phyloP scores from a whole-genome alignment of 306 rosid genomes.

The Fragaria iinumae region DNA sequence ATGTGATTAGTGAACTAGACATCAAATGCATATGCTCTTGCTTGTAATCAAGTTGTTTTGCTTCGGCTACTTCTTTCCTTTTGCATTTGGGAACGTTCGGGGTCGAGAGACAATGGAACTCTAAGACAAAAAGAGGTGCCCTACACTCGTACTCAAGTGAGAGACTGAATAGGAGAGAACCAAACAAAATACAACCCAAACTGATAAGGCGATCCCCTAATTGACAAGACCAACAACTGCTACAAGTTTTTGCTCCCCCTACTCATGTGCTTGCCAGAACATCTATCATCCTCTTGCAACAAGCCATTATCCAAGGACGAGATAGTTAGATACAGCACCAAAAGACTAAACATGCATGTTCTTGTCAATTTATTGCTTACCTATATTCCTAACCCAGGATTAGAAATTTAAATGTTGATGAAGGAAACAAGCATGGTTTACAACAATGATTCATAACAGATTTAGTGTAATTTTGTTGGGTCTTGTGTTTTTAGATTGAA shows the following conservation, averaged over 20 bases:
- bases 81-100: background rate
- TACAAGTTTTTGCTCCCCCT: background rate
- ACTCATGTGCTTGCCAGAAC: background rate
- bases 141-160: background rate
- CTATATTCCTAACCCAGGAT: background rate
- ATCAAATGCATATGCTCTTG: background rate
- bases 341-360: background rate
- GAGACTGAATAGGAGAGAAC: background rate
- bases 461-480: background rate
- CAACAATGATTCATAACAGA: background rate
- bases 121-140: background rate
- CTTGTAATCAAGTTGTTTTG: background rate
- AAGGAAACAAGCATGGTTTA: background rate
- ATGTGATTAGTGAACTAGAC: background rate
- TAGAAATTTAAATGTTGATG: background rate
- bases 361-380: background rate
- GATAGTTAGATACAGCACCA: background rate
- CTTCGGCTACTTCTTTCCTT: background rate
- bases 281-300: constrained; percentile 1
- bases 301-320: background rate
- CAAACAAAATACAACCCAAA: background rate
- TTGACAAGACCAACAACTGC: background rate
- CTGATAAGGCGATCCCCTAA: background rate
- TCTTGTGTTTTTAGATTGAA: background rate
- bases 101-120: background rate